phyloP scores from a whole-genome alignment of 768 basidiomycete species.

The Basidioascus undulatus region DNA sequence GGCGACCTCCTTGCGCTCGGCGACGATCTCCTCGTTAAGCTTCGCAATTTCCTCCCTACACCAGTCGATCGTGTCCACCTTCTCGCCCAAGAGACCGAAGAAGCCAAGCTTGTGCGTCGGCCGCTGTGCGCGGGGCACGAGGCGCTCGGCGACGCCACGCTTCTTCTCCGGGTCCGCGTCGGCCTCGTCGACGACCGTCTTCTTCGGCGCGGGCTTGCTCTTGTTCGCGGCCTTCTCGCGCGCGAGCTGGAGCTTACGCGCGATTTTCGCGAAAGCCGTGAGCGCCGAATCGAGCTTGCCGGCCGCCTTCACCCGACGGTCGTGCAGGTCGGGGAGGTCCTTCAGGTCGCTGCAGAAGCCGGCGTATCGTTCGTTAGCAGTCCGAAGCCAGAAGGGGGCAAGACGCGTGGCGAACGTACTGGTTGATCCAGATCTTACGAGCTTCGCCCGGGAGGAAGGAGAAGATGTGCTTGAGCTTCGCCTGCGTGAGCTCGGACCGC shows the following conservation, averaged over 20 bases:
- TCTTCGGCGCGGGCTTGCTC: slow-evolving; percentile 15
- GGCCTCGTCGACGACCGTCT: slow-evolving; percentile 7
- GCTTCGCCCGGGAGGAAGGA: slow-evolving; percentile 74
- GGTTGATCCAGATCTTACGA: slow-evolving; percentile 73
- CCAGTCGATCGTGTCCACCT: slow-evolving; percentile 90
- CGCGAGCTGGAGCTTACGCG: slow-evolving; percentile 41
- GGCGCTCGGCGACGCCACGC: slow-evolving; percentile 25
- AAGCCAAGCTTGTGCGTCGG: slow-evolving; percentile 39
- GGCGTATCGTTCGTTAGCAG: too few relatives aligned
- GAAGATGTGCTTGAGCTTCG: slow-evolving; percentile 41
- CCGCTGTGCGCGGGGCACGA: slow-evolving; percentile 46
- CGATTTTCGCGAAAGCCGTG: slow-evolving; percentile 47
- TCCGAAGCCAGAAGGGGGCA: too few relatives aligned
- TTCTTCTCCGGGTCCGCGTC: slow-evolving; percentile 13
- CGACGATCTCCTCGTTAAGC: slow-evolving; percentile 25
- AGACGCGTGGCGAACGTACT: slow-evolving; percentile 22
- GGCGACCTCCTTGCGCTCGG: slow-evolving; percentile 19
- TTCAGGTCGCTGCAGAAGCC: slow-evolving; percentile 41
- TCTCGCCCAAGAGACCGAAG: slow-evolving; percentile 44
- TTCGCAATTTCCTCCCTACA: slow-evolving; percentile 31
- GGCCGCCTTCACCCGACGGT: slow-evolving; percentile 46
- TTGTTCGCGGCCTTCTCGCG: slow-evolving; percentile 18
- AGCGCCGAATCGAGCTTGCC: slow-evolving; percentile 69
- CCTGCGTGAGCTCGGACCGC: slow-evolving; percentile 43
- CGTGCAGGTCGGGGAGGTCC: slow-evolving; percentile 59